Conservation (phyloP, 306 rosid species). For the Carpinus fangiana region DNA sequence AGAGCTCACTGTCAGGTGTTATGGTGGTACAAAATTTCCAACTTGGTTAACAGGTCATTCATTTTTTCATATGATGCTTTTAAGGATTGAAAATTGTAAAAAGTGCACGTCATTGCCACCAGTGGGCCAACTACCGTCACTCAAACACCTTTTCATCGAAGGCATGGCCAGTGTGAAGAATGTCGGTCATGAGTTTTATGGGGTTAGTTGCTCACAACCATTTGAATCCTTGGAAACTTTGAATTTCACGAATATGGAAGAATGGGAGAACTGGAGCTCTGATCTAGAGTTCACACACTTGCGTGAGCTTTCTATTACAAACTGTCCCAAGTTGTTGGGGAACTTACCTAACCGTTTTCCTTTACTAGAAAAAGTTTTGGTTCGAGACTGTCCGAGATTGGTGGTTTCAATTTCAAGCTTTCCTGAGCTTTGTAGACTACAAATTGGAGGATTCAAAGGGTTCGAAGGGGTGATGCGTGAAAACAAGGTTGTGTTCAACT, state of each 20-base stretch:
- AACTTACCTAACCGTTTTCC: not conserved
- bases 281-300: not conserved
- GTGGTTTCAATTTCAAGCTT: not conserved
- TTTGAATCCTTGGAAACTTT: not conserved
- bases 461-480: not conserved
- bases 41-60: conserved; percentile 1
- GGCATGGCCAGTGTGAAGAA: not conserved
- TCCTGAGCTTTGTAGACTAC: not conserved
- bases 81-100: not conserved
- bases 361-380: not conserved
- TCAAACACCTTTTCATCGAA: not conserved
- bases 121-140: not conserved
- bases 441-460: not conserved
- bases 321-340: not conserved
- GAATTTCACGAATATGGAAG: not conserved
- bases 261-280: not conserved
- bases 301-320: not conserved
- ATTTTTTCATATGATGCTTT: not conserved
- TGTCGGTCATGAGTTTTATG: conserved; percentile 7
- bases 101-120: not conserved
- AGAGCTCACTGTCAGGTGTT: not conserved
- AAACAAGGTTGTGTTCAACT: not conserved
- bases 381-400: not conserved
- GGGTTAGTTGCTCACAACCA: not conserved
- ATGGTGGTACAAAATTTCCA: not conserved